Conservation (phyloP, 305 asterid species). For the Fraxinus baroniana region DNA sequence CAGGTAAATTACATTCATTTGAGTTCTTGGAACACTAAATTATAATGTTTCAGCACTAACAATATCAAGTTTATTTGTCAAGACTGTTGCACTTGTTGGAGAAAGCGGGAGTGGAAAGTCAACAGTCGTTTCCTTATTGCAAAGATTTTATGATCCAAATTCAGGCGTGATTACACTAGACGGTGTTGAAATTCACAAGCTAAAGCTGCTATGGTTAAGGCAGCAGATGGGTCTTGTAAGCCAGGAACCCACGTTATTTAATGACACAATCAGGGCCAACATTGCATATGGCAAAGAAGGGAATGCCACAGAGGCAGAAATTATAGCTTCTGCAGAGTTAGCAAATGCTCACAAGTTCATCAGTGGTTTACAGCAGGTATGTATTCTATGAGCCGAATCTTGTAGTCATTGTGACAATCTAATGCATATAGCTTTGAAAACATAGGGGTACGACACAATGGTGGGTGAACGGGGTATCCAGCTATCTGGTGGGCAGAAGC, state of each 20-base stretch:
- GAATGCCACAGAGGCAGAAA: conserved; percentile 56
- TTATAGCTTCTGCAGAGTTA: conserved; percentile 52
- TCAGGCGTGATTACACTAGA: conserved; percentile 56
- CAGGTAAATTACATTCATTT: conserved; percentile 39
- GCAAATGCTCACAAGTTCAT: conserved; percentile 67
- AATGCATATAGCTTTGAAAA: background rate
- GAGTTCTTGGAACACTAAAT: background rate
- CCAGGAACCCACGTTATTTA: conserved; percentile 57
- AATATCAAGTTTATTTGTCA: conserved; percentile 22
- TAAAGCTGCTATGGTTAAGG: conserved; percentile 56
- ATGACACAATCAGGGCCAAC: conserved; percentile 61
- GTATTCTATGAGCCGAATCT: background rate
- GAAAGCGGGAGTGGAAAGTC: conserved; percentile 76
- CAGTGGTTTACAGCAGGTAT: conserved; percentile 54
- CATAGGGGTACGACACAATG: conserved; percentile 57
- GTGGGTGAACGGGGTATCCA: conserved; percentile 68
- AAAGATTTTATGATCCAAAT: conserved; percentile 54
- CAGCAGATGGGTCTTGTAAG: conserved; percentile 65
- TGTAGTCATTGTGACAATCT: background rate
- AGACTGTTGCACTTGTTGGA: conserved; percentile 66
- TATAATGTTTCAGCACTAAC: background rate
- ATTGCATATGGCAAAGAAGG: conserved; percentile 64
- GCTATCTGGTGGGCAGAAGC: conserved; percentile 76
- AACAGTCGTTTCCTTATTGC: conserved; percentile 53
- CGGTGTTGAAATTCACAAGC: conserved; percentile 31